These are phyloP conservation scores for Penicillium angulare DNA, from an alignment of 495 filamentous ascomycete species.

Conservation along the genomic window DNA sequence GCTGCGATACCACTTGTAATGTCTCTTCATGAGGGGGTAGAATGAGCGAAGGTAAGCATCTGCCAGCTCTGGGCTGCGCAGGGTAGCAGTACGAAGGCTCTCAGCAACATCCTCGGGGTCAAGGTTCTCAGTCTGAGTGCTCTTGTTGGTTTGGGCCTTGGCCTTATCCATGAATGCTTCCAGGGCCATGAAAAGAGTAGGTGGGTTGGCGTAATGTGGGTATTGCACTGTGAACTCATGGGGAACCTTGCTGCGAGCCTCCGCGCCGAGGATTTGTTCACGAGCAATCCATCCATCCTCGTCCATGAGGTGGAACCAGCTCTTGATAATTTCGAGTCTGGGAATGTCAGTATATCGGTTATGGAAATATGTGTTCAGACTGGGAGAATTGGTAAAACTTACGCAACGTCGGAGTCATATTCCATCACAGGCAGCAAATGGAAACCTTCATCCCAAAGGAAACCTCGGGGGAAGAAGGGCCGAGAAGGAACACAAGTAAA, in stretches of 20 bases:
- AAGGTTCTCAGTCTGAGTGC: slow-evolving; percentile 20
- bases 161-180: slow-evolving; percentile 80
- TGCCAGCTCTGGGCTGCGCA: slow-evolving; percentile 66
- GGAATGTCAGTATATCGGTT: not conserved
- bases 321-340: slow-evolving; percentile 84
- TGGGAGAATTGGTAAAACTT: no score
- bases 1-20: slow-evolving; percentile 91
- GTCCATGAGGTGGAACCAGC: slow-evolving; percentile 95
- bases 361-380: not conserved
- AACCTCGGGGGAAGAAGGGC: slow-evolving; percentile 94
- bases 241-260: slow-evolving; percentile 94
- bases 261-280: slow-evolving; percentile 92
- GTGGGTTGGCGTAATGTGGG: slow-evolving; percentile 96
- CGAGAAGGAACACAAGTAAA: slow-evolving; percentile 92
- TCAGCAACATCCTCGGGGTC: slow-evolving; percentile 25
- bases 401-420: slow-evolving; percentile 88
- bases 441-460: slow-evolving; percentile 98
- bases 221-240: slow-evolving; percentile 95
- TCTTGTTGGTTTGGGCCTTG: slow-evolving; percentile 48
- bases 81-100: slow-evolving; percentile 53
- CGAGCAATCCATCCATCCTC: slow-evolving; percentile 97
- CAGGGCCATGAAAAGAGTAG: slow-evolving; percentile 90
- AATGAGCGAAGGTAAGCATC: slow-evolving; percentile 72
- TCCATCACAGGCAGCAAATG: slow-evolving; percentile 90
- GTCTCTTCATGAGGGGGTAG: slow-evolving; percentile 88